Conservation (phyloP, 306 rosid genomes). For the Quercus variabilis region DNA sequence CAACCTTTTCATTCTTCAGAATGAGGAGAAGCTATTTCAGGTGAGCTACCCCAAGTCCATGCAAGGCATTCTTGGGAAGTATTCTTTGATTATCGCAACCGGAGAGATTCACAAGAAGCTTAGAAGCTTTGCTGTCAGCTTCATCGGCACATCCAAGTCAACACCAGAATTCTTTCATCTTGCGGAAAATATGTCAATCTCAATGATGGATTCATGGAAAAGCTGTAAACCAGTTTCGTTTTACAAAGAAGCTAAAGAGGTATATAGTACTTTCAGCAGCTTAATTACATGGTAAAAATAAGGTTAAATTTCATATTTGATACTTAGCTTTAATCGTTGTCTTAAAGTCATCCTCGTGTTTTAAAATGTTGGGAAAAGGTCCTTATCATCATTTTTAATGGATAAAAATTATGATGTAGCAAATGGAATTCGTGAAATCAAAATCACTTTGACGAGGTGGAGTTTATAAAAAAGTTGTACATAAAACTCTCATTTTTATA, state of each 20-base stretch:
- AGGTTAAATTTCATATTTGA: too few species aligned
- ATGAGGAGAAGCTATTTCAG: conserved; percentile 65
- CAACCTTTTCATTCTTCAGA: conserved; percentile 69
- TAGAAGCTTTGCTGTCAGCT: conserved; percentile 36
- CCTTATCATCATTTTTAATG: too few species aligned
- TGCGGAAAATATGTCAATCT: conserved; percentile 43
- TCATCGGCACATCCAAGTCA: conserved; percentile 48
- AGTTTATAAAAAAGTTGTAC: too few species aligned
- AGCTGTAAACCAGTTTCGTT: conserved; percentile 39
- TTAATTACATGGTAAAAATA: neutral
- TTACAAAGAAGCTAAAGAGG: conserved; percentile 64
- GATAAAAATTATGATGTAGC: too few species aligned
- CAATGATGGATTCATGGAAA: conserved; percentile 57
- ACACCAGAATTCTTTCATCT: conserved; percentile 39
- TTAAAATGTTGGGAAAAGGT: too few species aligned
- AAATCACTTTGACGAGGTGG: too few species aligned
- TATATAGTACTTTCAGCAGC: conserved; percentile 5
- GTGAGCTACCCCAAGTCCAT: conserved; percentile 66
- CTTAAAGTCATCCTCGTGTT: neutral
- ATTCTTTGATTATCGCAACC: conserved; percentile 38
- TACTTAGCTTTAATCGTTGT: too few species aligned
- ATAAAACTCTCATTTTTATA: too few species aligned
- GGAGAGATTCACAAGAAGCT: conserved; percentile 76
- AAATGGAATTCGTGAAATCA: too few species aligned
- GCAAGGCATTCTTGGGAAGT: conserved; percentile 63